phyloP scores from a whole-genome alignment of 2,329 filamentous ascomycete genomes.

The Fusarium oligoseptatum region DNA sequence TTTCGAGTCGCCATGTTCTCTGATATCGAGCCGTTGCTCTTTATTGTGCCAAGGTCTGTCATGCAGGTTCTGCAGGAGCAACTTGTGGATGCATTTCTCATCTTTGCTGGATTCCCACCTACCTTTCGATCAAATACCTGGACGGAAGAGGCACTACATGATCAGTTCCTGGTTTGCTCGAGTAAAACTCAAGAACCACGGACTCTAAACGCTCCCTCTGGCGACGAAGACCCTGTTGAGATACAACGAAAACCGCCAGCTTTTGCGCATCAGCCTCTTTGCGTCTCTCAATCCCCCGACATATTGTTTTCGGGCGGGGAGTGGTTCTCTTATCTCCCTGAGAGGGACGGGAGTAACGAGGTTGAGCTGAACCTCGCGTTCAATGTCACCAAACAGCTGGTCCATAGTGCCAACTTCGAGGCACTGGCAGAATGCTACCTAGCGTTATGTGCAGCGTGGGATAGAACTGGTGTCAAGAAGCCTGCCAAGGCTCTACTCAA shows the following conservation, averaged over 20 bases:
- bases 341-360: conserved; percentile 39
- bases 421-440: conserved; percentile 76
- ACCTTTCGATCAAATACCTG: conserved; percentile 47
- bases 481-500: conserved; percentile 81
- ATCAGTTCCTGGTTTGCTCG: conserved; percentile 47
- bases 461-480: conserved; percentile 72
- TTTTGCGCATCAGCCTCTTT: conserved; percentile 50
- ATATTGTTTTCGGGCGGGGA: conserved; percentile 63
- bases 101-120: conserved; percentile 76
- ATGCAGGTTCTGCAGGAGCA: conserved; percentile 55
- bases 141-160: conserved; percentile 48
- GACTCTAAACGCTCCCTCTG: background rate
- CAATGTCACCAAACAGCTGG: conserved; percentile 70
- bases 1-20: conserved; percentile 85
- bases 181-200: conserved; percentile 6
- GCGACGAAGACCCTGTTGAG: conserved; percentile 35
- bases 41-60: conserved; percentile 59
- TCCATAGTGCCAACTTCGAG: conserved; percentile 54
- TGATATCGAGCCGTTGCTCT: conserved; percentile 77
- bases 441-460: conserved; percentile 72
- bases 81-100: conserved; percentile 78
- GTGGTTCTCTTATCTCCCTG: conserved; percentile 61
- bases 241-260: conserved; percentile 42
- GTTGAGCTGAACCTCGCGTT: conserved; percentile 63
- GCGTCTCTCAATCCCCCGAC: conserved; percentile 58